These are phyloP conservation scores for Phellinidium pouzarii DNA, from an alignment of 1,284 basidiomycete species.

Conservation along the genomic window DNA sequence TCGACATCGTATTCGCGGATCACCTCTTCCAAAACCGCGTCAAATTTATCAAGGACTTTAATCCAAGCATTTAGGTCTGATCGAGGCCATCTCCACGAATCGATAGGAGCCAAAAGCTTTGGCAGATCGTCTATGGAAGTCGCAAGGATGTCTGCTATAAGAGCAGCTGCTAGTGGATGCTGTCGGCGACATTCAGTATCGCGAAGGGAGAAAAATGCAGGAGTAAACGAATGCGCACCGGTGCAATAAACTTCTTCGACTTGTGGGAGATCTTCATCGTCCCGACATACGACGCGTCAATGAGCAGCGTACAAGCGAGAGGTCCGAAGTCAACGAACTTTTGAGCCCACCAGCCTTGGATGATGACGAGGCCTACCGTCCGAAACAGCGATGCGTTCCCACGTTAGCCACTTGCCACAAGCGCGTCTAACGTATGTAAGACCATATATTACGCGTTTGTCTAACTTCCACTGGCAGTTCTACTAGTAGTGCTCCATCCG, in stretches of 20 bases:
- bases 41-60: slow-evolving; percentile 92
- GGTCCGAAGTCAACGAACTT: slow-evolving; percentile 7
- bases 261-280: slow-evolving; percentile 77
- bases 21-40: slow-evolving; percentile 76
- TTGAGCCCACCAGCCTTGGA: neutral
- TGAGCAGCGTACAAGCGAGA: slow-evolving; percentile 7
- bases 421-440: too few species aligned
- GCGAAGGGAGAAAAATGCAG: slow-evolving; percentile 13
- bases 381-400: neutral
- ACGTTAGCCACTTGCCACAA: slow-evolving; percentile 2
- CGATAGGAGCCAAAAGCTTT: slow-evolving; percentile 56
- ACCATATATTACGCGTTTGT: too few species aligned
- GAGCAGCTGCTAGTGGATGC: slow-evolving; percentile 71
- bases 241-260: slow-evolving; percentile 67
- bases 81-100: slow-evolving; percentile 90
- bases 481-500: neutral
- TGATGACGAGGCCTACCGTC: neutral
- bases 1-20: slow-evolving; percentile 82
- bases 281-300: slow-evolving; percentile 39
- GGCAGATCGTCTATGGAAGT: slow-evolving; percentile 62
- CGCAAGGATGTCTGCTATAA: slow-evolving; percentile 61
- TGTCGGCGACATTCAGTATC: slow-evolving; percentile 26
- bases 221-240: slow-evolving; percentile 38
- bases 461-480: too few species aligned
- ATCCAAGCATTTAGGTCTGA: slow-evolving; percentile 98